A percentile compares a stretch with the other conserved stretches of the same genome.
phyloP scores from a whole-genome alignment of 805 yeast genomes.

The Pichia rugopelliculosa region DNA sequence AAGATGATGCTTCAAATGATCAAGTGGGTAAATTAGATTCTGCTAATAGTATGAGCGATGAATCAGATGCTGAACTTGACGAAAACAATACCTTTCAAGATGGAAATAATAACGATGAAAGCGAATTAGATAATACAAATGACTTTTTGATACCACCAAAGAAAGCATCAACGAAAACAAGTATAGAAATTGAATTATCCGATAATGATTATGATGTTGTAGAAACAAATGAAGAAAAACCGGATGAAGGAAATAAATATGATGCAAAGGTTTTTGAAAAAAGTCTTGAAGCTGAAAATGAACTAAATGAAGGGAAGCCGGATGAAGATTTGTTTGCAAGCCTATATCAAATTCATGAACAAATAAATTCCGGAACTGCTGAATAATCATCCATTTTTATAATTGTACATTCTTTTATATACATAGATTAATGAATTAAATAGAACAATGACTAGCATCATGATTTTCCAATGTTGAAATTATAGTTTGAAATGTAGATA shows the following conservation, averaged over 20 bases:
- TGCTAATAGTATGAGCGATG: no score
- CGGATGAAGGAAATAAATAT: neutral
- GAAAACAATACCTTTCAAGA: no score
- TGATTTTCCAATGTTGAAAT: constrained; percentile 21
- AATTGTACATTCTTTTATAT: neutral
- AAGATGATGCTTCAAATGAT: neutral
- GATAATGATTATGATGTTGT: constrained; percentile 1
- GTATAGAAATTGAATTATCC: neutral
- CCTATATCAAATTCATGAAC: constrained; percentile 1
- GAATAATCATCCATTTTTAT: neutral
- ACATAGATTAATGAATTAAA: neutral
- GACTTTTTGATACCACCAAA: no score
- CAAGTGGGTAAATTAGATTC: neutral
- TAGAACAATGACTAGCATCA: constrained; percentile 43
- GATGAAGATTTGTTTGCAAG: constrained; percentile 3
- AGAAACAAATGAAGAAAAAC: neutral
- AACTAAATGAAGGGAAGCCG: neutral
- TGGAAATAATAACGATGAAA: no score
- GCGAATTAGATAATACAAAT: neutral
- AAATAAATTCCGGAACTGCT: neutral
- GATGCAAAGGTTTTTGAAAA: no score
- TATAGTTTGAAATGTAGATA: constrained; percentile 74
- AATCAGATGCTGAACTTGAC: no score
- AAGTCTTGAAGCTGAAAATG: no score
- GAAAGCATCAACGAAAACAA: no score